A percentile compares a stretch with the other conserved stretches of the same genome.
These are phyloP conservation scores for Eimeria acervulina DNA, from an alignment of 169 alveolate species.

Conservation along the genomic window DNA sequence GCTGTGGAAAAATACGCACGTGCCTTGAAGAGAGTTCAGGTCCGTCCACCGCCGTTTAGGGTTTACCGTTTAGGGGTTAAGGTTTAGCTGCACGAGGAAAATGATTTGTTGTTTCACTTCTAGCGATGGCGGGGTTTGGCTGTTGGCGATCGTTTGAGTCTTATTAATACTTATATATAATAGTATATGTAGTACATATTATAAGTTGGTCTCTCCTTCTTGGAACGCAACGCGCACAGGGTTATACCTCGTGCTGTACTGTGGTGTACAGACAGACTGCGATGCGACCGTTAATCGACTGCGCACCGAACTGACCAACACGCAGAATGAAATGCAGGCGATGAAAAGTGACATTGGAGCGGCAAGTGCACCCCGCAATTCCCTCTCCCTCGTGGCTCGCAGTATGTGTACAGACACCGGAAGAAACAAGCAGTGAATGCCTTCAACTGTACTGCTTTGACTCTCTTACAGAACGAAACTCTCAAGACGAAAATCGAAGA, in stretches of 20 bases:
- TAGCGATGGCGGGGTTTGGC: background rate
- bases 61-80: background rate
- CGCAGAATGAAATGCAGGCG: constrained; percentile 9
- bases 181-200: no score
- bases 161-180: background rate
- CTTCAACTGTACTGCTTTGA: background rate
- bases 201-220: background rate
- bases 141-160: background rate
- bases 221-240: background rate
- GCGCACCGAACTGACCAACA: constrained; percentile 22
- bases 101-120: background rate
- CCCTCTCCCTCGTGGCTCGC: background rate
- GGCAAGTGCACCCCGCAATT: background rate
- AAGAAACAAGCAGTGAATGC: background rate
- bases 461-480: background rate
- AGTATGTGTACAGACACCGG: background rate
- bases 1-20: constrained; percentile 37
- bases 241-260: background rate
- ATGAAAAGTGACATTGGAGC: background rate
- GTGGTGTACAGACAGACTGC: constrained; percentile 70
- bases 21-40: constrained; percentile 51
- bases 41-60: background rate
- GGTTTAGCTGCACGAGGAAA: background rate
- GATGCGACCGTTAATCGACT: constrained; percentile 44
- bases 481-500: constrained; percentile 9